Evolutionary conservation across 2,329 filamentous ascomycete species (phyloP).

Genomic region (Curvularia sp.): DNA sequence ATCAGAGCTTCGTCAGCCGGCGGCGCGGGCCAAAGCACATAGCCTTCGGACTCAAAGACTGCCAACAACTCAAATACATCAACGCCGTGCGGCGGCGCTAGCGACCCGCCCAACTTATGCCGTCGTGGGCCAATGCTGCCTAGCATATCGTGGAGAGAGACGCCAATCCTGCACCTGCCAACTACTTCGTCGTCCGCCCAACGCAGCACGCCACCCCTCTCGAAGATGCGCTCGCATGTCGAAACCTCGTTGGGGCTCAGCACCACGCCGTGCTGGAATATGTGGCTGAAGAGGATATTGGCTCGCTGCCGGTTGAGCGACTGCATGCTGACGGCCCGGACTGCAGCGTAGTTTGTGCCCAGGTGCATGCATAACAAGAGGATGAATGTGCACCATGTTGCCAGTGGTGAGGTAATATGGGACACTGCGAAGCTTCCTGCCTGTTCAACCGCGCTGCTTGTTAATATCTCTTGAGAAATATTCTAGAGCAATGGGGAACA

Average conservation of each 20-base stretch:
- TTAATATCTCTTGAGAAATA: neutral
- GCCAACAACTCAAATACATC: constrained; percentile 59
- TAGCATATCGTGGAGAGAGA: constrained; percentile 52
- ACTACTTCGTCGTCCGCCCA: constrained; percentile 56
- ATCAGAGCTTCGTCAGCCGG: constrained; percentile 58
- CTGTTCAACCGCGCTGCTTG: constrained; percentile 35
- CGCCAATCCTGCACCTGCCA: constrained; percentile 64
- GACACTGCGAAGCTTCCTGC: constrained; percentile 83
- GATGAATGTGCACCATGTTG: constrained; percentile 78
- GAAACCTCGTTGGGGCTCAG: constrained; percentile 73
- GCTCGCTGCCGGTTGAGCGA: constrained; percentile 87
- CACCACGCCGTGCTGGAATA: constrained; percentile 52
- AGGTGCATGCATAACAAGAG: constrained; percentile 78
- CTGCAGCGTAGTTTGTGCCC: constrained; percentile 84
- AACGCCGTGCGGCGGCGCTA: constrained; percentile 34
- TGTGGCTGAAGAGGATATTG: constrained; percentile 73
- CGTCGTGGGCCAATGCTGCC: constrained; percentile 32
- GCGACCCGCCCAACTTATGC: constrained; percentile 37
- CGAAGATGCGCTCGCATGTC: constrained; percentile 64
- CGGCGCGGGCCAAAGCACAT: constrained; percentile 66
- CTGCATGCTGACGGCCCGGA: constrained; percentile 81
- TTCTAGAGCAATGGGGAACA: no score
- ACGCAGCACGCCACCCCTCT: constrained; percentile 70
- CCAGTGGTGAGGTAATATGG: constrained; percentile 70
- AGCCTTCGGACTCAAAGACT: constrained; percentile 61